Percentiles rank a stretch among this genome's conserved stretches.
These are phyloP conservation scores for Phytophthora lateralis DNA, from an alignment of 352 stramenopile species.

Conservation along the genomic window DNA sequence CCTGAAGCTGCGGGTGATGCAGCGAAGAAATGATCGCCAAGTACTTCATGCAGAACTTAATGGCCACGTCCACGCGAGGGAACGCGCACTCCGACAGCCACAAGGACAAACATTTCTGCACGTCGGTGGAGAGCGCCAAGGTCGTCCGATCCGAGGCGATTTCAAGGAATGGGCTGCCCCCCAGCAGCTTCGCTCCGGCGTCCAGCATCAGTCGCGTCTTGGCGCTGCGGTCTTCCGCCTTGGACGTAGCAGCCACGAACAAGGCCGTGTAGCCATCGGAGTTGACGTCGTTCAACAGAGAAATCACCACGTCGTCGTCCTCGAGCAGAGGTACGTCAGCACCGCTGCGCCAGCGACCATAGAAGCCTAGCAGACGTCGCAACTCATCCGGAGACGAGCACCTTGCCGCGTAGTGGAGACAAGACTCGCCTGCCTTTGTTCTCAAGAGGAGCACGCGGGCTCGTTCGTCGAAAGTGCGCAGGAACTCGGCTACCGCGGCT, in stretches of 20 bases:
- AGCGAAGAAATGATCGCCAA: conserved; percentile 12
- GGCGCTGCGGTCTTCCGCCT: conserved; percentile 2
- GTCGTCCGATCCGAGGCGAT: background rate
- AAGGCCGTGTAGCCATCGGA: conserved; percentile 10
- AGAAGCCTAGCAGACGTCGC: conserved; percentile 13
- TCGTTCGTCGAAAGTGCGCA: conserved; percentile 17
- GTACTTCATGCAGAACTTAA: conserved; percentile 8
- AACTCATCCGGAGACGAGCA: conserved; percentile 14
- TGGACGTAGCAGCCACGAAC: conserved; percentile 11
- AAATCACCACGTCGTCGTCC: background rate
- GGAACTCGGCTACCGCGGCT: background rate
- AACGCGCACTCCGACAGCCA: background rate
- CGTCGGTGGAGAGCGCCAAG: conserved; percentile 3
- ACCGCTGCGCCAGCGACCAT: background rate
- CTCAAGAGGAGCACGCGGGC: background rate
- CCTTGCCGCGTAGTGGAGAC: conserved; percentile 28
- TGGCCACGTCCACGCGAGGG: background rate
- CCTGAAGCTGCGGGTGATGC: background rate
- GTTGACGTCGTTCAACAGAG: conserved; percentile 9
- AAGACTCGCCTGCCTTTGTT: conserved; percentile 6
- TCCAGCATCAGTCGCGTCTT: conserved; percentile 22
- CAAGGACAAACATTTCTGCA: conserved; percentile 15
- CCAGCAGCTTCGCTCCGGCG: conserved; percentile 8
- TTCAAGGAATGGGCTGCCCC: background rate
- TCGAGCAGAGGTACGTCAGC: background rate